Evolutionary conservation across 495 filamentous ascomycete species (phyloP), one percentile per base, ranked within the genome.

Genomic region (Hypomontagnella submonticulosa): DNA sequence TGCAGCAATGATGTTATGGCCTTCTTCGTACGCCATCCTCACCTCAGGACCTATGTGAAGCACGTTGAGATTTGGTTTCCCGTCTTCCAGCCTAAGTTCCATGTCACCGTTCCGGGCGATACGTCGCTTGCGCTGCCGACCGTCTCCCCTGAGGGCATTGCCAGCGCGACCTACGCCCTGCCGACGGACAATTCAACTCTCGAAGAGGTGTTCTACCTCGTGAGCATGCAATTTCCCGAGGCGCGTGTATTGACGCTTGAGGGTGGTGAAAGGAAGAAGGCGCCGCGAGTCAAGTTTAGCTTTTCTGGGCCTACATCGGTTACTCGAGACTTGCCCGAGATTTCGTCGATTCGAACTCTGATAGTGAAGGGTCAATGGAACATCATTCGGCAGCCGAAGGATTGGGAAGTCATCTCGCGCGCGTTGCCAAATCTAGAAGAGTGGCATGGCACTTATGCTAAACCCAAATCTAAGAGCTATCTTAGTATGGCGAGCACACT

Each of bases 361-460:
- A 84, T 91, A 49, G 85, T 88, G 76, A 89, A 88, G 66, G 88
- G 89, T 4, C 85, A 90, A 53, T 92, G 89, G 89, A 92, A 91
- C 65, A 81, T 92, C 30, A 88, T 91, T 70, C 81, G 89, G 46
- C 78, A 84, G n/a, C 72, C 82, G 10, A 78, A 81, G n/a, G 86
- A 90, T 75, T 90, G 88, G 72, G 74, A 80, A 53, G 79, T 76
- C 57, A 81, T 92, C 43, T 75, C 80, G 12, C 75, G 75, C 27
- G 88, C 88, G 8, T 66, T 92, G 44, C 89, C 89, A 5, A 84
- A 82, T 34, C 67, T 91, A 13, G 80, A 80, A n/a, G 89, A 90
- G 66, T 89, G 87, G 84, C 88, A 92, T 66, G 88, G 84, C 61
- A 84, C 82, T 12, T 92, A 90, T 75, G 85, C 85, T 54, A 89